phyloP scores from a whole-genome alignment of 768 basidiomycete species.

The Trametes gibbosa region DNA sequence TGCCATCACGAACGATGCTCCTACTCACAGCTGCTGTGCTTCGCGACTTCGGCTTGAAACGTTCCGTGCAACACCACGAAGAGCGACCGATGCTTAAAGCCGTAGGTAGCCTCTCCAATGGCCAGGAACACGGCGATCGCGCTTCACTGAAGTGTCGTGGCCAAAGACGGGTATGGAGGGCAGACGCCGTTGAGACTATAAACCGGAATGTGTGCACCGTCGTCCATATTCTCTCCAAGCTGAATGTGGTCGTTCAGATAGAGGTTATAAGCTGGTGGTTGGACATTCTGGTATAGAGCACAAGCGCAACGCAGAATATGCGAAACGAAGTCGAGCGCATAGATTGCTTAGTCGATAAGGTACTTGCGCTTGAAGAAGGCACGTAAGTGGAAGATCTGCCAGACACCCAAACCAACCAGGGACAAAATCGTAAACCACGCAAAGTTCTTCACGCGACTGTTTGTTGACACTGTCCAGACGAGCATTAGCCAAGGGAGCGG shows the following conservation, averaged over 20 bases:
- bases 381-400: constrained; percentile 94
- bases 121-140: no score
- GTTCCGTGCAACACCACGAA: no score
- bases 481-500: neutral
- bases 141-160: no score
- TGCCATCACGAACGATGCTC: no score
- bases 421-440: constrained; percentile 84
- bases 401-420: constrained; percentile 76
- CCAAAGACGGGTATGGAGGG: neutral
- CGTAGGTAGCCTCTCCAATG: no score
- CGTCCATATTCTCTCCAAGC: neutral
- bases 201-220: neutral
- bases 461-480: constrained; percentile 73
- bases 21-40: no score
- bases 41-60: no score
- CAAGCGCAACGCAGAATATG: no score
- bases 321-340: neutral
- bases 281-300: neutral
- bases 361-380: constrained; percentile 97
- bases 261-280: neutral
- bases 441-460: constrained; percentile 87
- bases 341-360: constrained; percentile 62
- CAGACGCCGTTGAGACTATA: neutral
- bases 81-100: no score
- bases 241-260: no score